phyloP scores from a whole-genome alignment of 2,329 filamentous ascomycete species.

The Zymoseptoria brevis region DNA sequence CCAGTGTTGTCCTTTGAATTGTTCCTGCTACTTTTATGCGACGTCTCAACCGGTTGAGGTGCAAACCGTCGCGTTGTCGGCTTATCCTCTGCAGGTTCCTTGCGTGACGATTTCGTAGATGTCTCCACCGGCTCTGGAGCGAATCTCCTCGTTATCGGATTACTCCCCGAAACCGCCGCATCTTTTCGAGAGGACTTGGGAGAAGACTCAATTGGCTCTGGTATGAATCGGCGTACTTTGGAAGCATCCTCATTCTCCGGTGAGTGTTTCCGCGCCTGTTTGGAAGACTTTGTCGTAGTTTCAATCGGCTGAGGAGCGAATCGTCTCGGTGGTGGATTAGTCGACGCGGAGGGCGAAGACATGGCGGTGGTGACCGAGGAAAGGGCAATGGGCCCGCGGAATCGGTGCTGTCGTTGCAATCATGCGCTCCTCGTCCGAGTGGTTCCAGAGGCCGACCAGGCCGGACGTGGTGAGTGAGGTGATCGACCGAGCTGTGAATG shows the following conservation, averaged over 20 bases:
- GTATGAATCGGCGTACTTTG: conserved; percentile 48
- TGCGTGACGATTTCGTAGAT: conserved; percentile 13
- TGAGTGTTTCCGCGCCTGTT: conserved; percentile 6
- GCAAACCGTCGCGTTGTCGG: conserved; percentile 18
- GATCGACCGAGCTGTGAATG: neutral
- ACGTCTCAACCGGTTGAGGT: conserved; percentile 34
- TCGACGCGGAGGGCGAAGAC: conserved; percentile 13
- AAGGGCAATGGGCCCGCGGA: conserved; percentile 15
- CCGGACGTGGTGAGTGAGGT: conserved; percentile 9
- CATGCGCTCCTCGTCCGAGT: conserved; percentile 17
- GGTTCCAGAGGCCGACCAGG: conserved; percentile 23
- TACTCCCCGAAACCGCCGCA: neutral
- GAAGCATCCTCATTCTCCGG: conserved; percentile 12
- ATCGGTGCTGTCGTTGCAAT: conserved; percentile 8
- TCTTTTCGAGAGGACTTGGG: conserved; percentile 44
- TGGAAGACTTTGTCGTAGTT: conserved; percentile 53
- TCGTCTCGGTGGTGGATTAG: conserved; percentile 5
- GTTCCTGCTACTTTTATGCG: conserved; percentile 25
- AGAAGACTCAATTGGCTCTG: conserved; percentile 65
- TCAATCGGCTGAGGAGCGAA: conserved; percentile 66
- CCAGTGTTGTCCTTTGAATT: conserved; percentile 9
- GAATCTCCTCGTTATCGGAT: conserved; percentile 14
- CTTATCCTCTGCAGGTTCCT: conserved; percentile 12
- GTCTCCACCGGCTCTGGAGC: conserved; percentile 25
- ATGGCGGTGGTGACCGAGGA: conserved; percentile 9